phyloP scores from a whole-genome alignment of 2,329 filamentous ascomycete genomes.

The Sclerotinia minor region DNA sequence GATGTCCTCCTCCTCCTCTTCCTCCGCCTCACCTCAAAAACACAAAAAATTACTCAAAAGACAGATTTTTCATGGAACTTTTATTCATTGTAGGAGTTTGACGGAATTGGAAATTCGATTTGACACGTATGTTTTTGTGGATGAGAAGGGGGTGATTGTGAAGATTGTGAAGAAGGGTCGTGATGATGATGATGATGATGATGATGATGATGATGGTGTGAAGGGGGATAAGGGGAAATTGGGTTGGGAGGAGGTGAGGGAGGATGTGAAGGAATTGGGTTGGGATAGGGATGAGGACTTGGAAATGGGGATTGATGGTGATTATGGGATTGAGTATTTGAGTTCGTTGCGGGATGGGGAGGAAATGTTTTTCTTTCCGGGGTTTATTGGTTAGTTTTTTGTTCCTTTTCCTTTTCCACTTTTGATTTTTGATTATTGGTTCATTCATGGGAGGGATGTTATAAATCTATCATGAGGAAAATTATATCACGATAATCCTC shows the following conservation, averaged over 20 bases:
- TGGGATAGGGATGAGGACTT: conserved; percentile 38
- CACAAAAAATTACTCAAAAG: background rate
- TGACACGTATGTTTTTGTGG: conserved; percentile 51
- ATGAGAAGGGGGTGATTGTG: conserved; percentile 53
- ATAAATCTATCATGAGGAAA: background rate
- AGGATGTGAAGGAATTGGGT: conserved; percentile 38
- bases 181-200: conserved; percentile 32
- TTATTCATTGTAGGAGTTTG: conserved; percentile 56
- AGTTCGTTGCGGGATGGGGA: conserved; percentile 43
- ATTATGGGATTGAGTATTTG: conserved; percentile 27
- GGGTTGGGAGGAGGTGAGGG: conserved; percentile 37
- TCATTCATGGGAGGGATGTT: background rate
- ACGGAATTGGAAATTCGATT: conserved; percentile 51
- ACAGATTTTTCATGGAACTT: conserved; percentile 59
- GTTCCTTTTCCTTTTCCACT: background rate
- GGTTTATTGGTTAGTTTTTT: conserved; percentile 64
- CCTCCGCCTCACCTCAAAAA: no score
- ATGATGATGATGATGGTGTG: conserved; percentile 34
- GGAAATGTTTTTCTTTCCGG: conserved; percentile 78
- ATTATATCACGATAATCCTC: background rate
- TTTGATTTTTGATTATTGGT: background rate
- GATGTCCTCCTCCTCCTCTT: background rate
- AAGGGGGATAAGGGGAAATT: conserved; percentile 34
- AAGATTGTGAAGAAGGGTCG: conserved; percentile 28
- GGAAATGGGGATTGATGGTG: background rate